Evolutionary conservation across 2,329 filamentous ascomycete genomes (phyloP), one percentile per base, ranked within the genome.

Genomic region (Pseudocercospora fuligena): DNA sequence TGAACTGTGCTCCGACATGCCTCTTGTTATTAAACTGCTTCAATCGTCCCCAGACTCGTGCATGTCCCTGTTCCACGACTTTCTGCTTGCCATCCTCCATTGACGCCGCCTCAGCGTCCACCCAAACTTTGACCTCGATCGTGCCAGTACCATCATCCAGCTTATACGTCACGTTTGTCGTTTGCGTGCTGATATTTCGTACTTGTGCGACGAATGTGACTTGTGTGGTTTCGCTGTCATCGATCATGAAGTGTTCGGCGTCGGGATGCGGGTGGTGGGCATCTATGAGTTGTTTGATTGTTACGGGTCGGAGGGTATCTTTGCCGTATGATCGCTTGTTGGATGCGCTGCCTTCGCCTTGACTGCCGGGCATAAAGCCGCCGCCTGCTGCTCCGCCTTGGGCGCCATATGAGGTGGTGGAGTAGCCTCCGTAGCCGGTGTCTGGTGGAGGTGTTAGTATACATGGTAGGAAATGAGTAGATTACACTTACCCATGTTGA

Each of bases 221-320:
- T 69, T 88, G 85, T 49, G 89, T 90, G 68, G 94, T 84, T 70
- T 90, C 87, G 56, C 85, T 81, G 70, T 89, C 90, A 81, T 98
- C 95, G 75, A 98, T 91, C 70, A 89, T 89, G 85, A 96, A 95
- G 70, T 76, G 72, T 40, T 93, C 90, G 64, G 89, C 88, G 66
- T 90, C 88, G 1, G 89, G 88, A 78, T 91, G 90, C 46, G 89
- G 87, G 80, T 93, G 90, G 70, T 91, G 86, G 70, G 93, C 92
- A 70, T 96, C 92, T 76, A 94, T 84, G 65, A 97, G 87, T 81
- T 99, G 95, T 80, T 97, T 97, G 81, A 98, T 92, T 11, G 95
- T 99, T 56, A 97, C 92, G 0, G 95, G 94, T 53, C 95, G 91
- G 61, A 99, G 87, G 21, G 93, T 94, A 75, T 97, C 93, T 80